Evolutionary conservation across 2,329 filamentous ascomycete genomes (phyloP).

Genomic region (Neocucurbitaria cava): DNA sequence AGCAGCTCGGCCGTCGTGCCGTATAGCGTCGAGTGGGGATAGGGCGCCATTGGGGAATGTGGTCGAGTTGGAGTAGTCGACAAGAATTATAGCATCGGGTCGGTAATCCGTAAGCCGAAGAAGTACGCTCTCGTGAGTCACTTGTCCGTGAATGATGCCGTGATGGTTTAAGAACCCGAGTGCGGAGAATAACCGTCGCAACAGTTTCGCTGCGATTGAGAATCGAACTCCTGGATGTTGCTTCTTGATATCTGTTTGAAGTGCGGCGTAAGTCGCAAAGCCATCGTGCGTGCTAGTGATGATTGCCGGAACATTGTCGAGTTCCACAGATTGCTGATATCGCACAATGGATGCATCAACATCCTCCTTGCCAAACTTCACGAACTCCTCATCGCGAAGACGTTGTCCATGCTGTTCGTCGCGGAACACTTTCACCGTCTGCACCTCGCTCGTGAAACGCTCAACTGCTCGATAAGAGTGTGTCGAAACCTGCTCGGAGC

Average conservation of each 20-base stretch:
- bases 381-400: conserved; percentile 17
- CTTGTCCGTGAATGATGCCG: conserved; percentile 15
- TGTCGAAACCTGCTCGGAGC: conserved; percentile 6
- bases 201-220: conserved; percentile 16
- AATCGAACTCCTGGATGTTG: conserved; percentile 21
- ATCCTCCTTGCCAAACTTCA: conserved; percentile 14
- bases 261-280: conserved; percentile 9
- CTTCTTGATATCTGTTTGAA: conserved; percentile 6
- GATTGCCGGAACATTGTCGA: conserved; percentile 16
- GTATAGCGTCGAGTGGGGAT: conserved; percentile 12
- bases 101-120: conserved; percentile 9
- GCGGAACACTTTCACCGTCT: conserved; percentile 20
- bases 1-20: conserved; percentile 8
- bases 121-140: conserved; percentile 15
- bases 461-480: conserved; percentile 13
- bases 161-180: conserved; percentile 22
- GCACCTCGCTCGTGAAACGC: conserved; percentile 15
- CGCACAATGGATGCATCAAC: conserved; percentile 17
- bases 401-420: not conserved
- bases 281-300: conserved; percentile 22
- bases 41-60: not conserved
- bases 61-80: conserved; percentile 16
- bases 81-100: conserved; percentile 14
- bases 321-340: conserved; percentile 9
- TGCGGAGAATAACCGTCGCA: conserved; percentile 21